Conservation (phyloP, 2,329 filamentous ascomycete species). For the Colletotrichum chlorophyti region DNA sequence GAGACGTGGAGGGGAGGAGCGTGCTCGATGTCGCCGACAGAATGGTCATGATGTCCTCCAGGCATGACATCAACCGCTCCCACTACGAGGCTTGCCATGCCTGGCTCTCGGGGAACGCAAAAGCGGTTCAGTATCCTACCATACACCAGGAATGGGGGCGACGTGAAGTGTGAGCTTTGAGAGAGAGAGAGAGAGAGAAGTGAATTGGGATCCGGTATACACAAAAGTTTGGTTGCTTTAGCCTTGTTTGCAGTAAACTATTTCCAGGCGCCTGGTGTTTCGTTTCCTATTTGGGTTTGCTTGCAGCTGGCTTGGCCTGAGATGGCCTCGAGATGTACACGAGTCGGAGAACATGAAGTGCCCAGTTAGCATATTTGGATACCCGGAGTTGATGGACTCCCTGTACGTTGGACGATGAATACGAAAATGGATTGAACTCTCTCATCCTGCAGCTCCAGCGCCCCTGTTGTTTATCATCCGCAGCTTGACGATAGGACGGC, state of each 20-base stretch:
- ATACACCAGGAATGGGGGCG: slow-evolving; percentile 49
- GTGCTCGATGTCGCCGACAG: slow-evolving; percentile 54
- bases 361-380: too few relatives aligned
- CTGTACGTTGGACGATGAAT: too few relatives aligned
- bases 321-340: too few relatives aligned
- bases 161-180: neutral
- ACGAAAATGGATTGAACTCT: too few relatives aligned
- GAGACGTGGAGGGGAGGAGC: slow-evolving; percentile 51
- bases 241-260: neutral
- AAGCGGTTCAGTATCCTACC: slow-evolving; percentile 46
- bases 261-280: neutral
- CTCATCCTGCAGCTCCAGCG: too few relatives aligned
- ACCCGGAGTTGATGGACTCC: neutral
- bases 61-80: slow-evolving; percentile 44
- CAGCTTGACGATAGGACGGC: too few relatives aligned
- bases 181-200: too few relatives aligned
- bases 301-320: too few relatives aligned
- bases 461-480: too few relatives aligned
- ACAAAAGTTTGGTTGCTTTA: slow-evolving; percentile 5
- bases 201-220: neutral
- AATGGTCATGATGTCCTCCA: slow-evolving; percentile 42
- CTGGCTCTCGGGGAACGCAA: slow-evolving; percentile 47
- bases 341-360: too few relatives aligned
- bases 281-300: neutral
- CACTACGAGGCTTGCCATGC: slow-evolving; percentile 54